phyloP scores from a whole-genome alignment of 805 yeast genomes.

The Suhomyces sp. region DNA sequence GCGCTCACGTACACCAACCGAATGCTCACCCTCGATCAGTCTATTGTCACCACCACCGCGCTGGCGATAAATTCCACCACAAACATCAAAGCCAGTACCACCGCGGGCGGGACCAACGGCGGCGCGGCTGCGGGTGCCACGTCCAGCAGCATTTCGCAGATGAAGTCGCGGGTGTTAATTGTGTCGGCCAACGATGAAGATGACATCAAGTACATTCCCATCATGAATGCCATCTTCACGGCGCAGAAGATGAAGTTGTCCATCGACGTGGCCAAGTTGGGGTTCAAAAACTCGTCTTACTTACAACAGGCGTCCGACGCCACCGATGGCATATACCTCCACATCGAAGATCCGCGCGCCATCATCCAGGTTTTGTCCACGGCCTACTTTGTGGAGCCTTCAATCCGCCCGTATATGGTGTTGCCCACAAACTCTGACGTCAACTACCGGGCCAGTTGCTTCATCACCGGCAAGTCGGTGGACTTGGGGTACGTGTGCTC shows the following conservation, averaged over 20 bases:
- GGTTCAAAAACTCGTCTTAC: slow-evolving; percentile 63
- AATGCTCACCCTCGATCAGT: slow-evolving; percentile 47
- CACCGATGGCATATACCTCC: slow-evolving; percentile 83
- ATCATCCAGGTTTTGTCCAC: slow-evolving; percentile 77
- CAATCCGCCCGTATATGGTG: slow-evolving; percentile 69
- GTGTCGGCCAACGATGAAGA: slow-evolving; percentile 70
- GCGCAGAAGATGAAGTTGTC: slow-evolving; percentile 91
- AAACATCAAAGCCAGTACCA: slow-evolving; percentile 13
- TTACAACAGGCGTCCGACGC: slow-evolving; percentile 95
- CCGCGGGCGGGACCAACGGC: slow-evolving; percentile 11
- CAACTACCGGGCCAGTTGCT: slow-evolving; percentile 93
- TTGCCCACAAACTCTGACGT: slow-evolving; percentile 82
- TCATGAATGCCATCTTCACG: slow-evolving; percentile 94
- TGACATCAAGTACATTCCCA: slow-evolving; percentile 80
- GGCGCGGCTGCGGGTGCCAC: slow-evolving; percentile 11
- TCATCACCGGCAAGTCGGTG: slow-evolving; percentile 82
- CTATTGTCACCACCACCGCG: slow-evolving; percentile 43
- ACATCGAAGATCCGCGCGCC: slow-evolving; percentile 66
- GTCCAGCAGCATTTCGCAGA: slow-evolving; percentile 21
- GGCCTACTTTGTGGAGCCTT: slow-evolving; percentile 84
- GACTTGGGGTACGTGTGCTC: slow-evolving; percentile 95
- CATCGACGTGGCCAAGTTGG: slow-evolving; percentile 85
- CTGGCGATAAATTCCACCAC: slow-evolving; percentile 42
- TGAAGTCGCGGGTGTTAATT: slow-evolving; percentile 41
- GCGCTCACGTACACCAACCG: slow-evolving; percentile 81